Conservation (phyloP, 805 yeast genomes). For the Ogataea naganishii region DNA sequence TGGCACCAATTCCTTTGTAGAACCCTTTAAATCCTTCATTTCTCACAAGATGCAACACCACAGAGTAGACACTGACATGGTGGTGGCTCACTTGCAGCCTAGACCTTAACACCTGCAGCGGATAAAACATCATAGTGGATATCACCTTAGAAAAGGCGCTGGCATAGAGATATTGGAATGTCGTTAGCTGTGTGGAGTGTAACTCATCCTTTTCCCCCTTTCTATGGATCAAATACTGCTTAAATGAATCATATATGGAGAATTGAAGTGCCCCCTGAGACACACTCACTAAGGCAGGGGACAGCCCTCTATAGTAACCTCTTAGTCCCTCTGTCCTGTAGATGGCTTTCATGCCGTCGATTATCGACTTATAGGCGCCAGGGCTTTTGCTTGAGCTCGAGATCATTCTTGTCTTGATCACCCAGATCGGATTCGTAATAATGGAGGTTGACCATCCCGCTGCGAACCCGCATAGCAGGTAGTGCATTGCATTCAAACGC, state of each 20-base stretch:
- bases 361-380: constrained; percentile 49
- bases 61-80: constrained; percentile 20
- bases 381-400: constrained; percentile 37
- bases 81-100: constrained; percentile 49
- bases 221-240: constrained; percentile 23
- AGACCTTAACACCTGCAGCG: constrained; percentile 74
- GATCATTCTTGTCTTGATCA: constrained; percentile 80
- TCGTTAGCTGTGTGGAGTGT: constrained; percentile 31
- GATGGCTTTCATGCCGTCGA: constrained; percentile 45
- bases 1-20: constrained; percentile 78
- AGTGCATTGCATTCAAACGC: constrained; percentile 32
- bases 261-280: constrained; percentile 87
- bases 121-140: constrained; percentile 66
- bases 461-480: constrained; percentile 45
- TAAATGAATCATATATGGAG: constrained; percentile 74
- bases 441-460: constrained; percentile 76
- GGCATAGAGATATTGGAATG: constrained; percentile 52
- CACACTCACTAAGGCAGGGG: constrained; percentile 71
- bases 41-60: constrained; percentile 30
- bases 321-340: constrained; percentile 44
- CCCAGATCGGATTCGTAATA: constrained; percentile 92
- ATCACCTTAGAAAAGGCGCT: constrained; percentile 63
- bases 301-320: constrained; percentile 79
- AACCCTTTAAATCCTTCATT: constrained; percentile 59
- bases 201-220: constrained; percentile 9